Percentiles rank a stretch among this genome's conserved stretches.
These are phyloP conservation scores for Rostrohypoxylon terebratum DNA, from an alignment of 495 filamentous ascomycete species.

Conservation along the genomic window DNA sequence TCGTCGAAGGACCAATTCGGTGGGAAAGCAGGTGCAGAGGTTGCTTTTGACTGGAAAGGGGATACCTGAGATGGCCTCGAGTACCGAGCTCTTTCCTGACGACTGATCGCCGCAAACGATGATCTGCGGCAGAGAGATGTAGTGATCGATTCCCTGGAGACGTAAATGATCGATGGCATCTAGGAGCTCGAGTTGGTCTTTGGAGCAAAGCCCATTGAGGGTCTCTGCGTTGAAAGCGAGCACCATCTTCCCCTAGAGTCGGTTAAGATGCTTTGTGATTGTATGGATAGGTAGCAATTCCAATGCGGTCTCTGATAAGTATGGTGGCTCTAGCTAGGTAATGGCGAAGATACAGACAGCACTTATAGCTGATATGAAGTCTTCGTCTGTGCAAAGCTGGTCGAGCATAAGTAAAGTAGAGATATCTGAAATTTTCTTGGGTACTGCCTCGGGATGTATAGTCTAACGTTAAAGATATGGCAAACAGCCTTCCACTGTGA, in stretches of 20 bases:
- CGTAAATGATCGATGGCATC: constrained; percentile 65
- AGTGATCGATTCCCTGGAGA: constrained; percentile 61
- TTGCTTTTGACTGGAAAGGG: constrained; percentile 64
- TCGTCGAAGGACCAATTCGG: constrained; percentile 65
- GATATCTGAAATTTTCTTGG: neutral
- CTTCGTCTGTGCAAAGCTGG: neutral
- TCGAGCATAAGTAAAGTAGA: neutral
- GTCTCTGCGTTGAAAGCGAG: constrained; percentile 28
- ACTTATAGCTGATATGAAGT: neutral
- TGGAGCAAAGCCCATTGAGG: constrained; percentile 37
- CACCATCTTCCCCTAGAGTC: constrained; percentile 17
- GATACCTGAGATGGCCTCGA: constrained; percentile 71
- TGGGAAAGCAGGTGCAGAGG: constrained; percentile 66
- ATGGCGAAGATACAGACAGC: neutral
- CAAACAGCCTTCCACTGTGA: no score
- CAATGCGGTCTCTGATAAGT: neutral
- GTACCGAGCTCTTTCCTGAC: constrained; percentile 70
- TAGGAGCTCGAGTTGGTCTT: constrained; percentile 54
- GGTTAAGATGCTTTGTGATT: neutral
- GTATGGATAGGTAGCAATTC: no score
- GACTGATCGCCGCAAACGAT: constrained; percentile 72
- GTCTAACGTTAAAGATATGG: neutral
- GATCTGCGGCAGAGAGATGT: constrained; percentile 67
- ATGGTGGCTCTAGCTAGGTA: neutral
- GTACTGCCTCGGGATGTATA: neutral